These are phyloP conservation scores for Fusarium camptoceras DNA, from an alignment of 2,329 filamentous ascomycete species.

Conservation along the genomic window DNA sequence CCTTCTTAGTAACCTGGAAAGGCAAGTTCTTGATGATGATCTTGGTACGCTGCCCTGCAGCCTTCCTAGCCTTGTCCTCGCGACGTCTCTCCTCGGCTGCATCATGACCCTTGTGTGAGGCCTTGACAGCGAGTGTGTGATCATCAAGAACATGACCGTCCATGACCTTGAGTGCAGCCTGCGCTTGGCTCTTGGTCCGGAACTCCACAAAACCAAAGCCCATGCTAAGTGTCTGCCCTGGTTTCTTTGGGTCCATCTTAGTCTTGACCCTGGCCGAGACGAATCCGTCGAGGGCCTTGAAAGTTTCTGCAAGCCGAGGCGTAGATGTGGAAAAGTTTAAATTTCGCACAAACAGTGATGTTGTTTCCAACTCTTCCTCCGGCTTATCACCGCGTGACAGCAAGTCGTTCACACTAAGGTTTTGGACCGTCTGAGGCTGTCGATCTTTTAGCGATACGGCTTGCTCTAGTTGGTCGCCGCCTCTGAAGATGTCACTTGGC, in stretches of 20 bases:
- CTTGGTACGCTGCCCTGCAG: constrained; percentile 82
- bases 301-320: constrained; percentile 78
- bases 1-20: constrained; percentile 94
- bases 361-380: constrained; percentile 70
- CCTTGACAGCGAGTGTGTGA: constrained; percentile 85
- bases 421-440: constrained; percentile 61
- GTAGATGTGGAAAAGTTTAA: constrained; percentile 92
- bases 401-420: constrained; percentile 76
- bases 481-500: constrained; percentile 80
- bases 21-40: constrained; percentile 98
- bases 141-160: constrained; percentile 88
- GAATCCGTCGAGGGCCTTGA: constrained; percentile 87
- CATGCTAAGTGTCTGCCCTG: constrained; percentile 91
- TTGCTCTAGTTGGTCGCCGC: constrained; percentile 47
- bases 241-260: constrained; percentile 90
- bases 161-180: constrained; percentile 85
- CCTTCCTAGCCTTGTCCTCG: constrained; percentile 85
- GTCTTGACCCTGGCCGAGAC: constrained; percentile 91
- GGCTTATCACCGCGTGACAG: constrained; percentile 67
- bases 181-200: constrained; percentile 78
- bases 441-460: constrained; percentile 51
- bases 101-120: constrained; percentile 87
- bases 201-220: constrained; percentile 97
- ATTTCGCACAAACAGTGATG: constrained; percentile 94
- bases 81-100: constrained; percentile 87